Conservation (phyloP, 2,329 filamentous ascomycete genomes). For the Botrytis porri region DNA sequence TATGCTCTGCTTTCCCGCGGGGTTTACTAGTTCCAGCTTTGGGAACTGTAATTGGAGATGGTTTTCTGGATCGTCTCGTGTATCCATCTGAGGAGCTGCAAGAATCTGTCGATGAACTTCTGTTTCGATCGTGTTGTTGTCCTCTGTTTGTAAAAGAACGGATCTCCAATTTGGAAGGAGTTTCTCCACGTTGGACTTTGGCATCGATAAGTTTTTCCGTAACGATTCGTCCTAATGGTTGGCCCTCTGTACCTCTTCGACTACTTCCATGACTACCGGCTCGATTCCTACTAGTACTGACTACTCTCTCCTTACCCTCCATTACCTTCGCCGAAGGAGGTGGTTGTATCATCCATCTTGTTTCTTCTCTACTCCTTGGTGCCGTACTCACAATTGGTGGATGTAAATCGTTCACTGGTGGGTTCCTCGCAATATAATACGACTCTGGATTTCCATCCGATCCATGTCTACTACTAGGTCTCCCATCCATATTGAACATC, state of each 20-base stretch:
- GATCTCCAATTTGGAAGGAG: conserved; percentile 29
- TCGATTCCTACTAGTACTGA: conserved; percentile 55
- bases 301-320: conserved; percentile 76
- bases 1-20: conserved; percentile 30
- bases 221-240: conserved; percentile 22
- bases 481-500: conserved; percentile 50
- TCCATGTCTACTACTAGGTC: conserved; percentile 29
- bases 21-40: conserved; percentile 15
- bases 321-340: conserved; percentile 87
- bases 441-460: conserved; percentile 31
- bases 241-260: conserved; percentile 37
- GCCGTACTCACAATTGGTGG: conserved; percentile 79
- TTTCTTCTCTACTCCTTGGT: conserved; percentile 65
- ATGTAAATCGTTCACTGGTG: conserved; percentile 81
- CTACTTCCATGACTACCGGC: conserved; percentile 44
- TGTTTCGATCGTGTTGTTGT: conserved; percentile 26
- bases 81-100: conserved; percentile 26
- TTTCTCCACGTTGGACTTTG: conserved; percentile 35
- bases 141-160: conserved; percentile 23
- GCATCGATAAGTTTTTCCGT: conserved; percentile 35
- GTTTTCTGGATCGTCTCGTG: conserved; percentile 29
- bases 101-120: conserved; percentile 27
- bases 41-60: conserved; percentile 30
- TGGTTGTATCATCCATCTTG: conserved; percentile 89
- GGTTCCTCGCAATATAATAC: conserved; percentile 47